Evolutionary conservation across 768 basidiomycete species (phyloP).

Genomic region (Tulasnella sp.): DNA sequence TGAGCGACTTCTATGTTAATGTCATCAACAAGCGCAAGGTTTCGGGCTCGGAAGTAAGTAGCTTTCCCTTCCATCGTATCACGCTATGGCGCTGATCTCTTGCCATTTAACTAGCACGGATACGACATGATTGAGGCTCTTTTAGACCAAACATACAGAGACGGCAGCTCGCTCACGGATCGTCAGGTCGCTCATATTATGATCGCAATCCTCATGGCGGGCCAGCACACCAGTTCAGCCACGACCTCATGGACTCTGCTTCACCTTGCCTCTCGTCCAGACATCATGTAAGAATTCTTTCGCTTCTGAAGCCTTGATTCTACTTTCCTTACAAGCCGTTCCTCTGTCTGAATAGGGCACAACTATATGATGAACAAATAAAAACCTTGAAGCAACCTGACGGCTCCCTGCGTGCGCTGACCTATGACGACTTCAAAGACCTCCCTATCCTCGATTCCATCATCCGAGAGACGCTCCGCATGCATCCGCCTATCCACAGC

Average conservation of each 20-base stretch:
- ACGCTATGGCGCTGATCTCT: slow-evolving; percentile 33
- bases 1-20: slow-evolving; percentile 85
- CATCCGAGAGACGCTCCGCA: slow-evolving; percentile 86
- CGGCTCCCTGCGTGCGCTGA: slow-evolving; percentile 66
- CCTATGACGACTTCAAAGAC: slow-evolving; percentile 74
- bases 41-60: slow-evolving; percentile 35
- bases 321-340: neutral
- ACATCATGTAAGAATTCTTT: slow-evolving; percentile 50
- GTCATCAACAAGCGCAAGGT: slow-evolving; percentile 68
- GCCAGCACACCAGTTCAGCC: slow-evolving; percentile 95
- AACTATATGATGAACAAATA: slow-evolving; percentile 83
- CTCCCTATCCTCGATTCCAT: slow-evolving; percentile 77
- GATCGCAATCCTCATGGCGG: slow-evolving; percentile 98
- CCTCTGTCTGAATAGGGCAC: slow-evolving; percentile 40
- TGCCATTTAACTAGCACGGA: slow-evolving; percentile 50
- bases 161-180: slow-evolving; percentile 65
- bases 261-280: slow-evolving; percentile 66
- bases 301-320: neutral
- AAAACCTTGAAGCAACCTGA: slow-evolving; percentile 57
- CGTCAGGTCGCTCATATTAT: slow-evolving; percentile 95
- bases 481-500: slow-evolving; percentile 93
- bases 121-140: slow-evolving; percentile 91
- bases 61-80: neutral
- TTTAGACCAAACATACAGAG: slow-evolving; percentile 70
- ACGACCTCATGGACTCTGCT: slow-evolving; percentile 84